phyloP scores from a whole-genome alignment of 2,329 filamentous ascomycete species.

The Pseudogymnoascus sp. region DNA sequence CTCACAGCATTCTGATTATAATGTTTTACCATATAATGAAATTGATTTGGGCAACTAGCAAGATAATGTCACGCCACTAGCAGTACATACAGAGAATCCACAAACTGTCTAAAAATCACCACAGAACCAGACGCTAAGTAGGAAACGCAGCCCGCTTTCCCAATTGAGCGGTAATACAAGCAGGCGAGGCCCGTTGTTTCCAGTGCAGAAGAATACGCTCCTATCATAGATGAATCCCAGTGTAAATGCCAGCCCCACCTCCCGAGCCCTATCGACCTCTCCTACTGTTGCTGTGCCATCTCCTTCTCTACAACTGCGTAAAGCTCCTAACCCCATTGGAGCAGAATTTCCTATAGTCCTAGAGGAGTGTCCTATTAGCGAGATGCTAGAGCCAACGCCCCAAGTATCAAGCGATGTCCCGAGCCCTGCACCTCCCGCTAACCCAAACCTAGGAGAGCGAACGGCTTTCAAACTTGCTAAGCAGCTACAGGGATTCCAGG shows the following conservation, averaged over 20 bases:
- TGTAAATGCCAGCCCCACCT: background rate
- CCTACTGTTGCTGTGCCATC: background rate
- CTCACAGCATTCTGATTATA: background rate
- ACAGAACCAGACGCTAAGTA: background rate
- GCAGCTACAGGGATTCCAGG: slow-evolving; percentile 3
- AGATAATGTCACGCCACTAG: background rate
- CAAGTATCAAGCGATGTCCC: background rate
- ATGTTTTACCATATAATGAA: background rate
- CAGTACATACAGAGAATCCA: background rate
- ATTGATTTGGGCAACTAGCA: background rate
- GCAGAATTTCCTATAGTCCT: background rate
- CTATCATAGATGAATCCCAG: background rate
- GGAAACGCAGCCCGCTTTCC: background rate
- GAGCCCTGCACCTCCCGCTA: background rate
- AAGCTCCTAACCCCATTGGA: background rate
- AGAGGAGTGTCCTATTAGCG: background rate
- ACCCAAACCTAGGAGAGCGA: background rate
- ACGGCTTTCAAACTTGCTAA: background rate
- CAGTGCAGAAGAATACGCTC: background rate
- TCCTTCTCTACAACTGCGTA: background rate
- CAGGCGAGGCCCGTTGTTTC: background rate
- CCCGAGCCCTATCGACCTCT: background rate
- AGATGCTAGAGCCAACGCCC: background rate
- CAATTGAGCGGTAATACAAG: background rate
- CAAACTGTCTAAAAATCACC: background rate